These are phyloP conservation scores for Vitis hybrid DNA, from an alignment of 177 flowering plant genomes.

Conservation along the genomic window DNA sequence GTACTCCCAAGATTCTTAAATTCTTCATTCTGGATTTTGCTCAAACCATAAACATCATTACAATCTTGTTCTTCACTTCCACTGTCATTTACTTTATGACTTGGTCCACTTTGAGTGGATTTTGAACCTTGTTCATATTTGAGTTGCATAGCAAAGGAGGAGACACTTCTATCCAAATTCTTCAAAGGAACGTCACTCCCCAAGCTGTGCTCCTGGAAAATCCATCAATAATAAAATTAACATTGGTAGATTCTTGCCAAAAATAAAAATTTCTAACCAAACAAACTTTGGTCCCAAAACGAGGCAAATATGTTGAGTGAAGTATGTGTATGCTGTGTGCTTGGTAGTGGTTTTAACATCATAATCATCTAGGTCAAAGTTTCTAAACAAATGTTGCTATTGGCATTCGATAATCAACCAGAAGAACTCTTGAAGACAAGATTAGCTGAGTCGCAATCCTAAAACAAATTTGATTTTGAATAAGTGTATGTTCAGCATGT, in stretches of 20 bases:
- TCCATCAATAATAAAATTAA: background rate
- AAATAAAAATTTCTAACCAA: background rate
- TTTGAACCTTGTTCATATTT: slow-evolving; percentile 42
- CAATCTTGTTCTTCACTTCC: slow-evolving; percentile 8
- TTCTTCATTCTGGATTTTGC: slow-evolving; percentile 6
- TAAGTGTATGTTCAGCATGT: background rate
- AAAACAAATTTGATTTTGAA: background rate
- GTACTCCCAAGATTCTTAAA: slow-evolving; percentile 47
- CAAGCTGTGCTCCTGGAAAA: slow-evolving; percentile 64
- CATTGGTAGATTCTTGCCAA: background rate
- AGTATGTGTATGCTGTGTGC: too few relatives aligned
- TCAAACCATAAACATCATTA: slow-evolving; percentile 3
- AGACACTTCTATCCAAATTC: slow-evolving; percentile 68
- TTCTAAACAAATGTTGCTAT: background rate
- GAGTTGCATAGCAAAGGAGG: slow-evolving; percentile 81
- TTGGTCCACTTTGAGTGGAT: slow-evolving; percentile 5
- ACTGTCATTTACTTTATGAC: background rate
- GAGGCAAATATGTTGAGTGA: too few relatives aligned
- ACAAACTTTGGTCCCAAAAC: background rate
- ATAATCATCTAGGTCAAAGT: background rate
- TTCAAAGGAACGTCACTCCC: slow-evolving; percentile 92
- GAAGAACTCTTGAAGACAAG: background rate
- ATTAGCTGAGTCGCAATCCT: background rate
- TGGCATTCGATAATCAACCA: background rate
- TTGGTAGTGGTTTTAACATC: background rate